These are phyloP conservation scores for Chloris gayana DNA, from an alignment of 176 grass and related monocot species.

Conservation along the genomic window DNA sequence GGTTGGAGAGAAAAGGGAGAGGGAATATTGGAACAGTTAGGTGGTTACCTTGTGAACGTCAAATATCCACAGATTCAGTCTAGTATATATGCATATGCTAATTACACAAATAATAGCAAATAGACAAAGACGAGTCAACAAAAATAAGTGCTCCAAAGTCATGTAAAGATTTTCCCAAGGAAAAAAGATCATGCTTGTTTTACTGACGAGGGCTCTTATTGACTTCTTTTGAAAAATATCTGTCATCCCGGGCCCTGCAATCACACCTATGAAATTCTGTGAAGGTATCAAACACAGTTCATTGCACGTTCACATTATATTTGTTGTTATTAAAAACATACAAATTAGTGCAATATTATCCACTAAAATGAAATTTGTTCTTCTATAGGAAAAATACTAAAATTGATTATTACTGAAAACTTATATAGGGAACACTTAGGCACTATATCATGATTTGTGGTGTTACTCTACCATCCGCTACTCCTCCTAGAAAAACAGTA, in stretches of 20 bases:
- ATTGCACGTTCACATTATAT: conserved; percentile 5
- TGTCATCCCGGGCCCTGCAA: neutral
- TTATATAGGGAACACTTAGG: no score
- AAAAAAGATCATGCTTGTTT: neutral
- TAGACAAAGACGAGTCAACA: neutral
- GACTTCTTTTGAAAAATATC: neutral
- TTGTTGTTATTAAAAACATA: neutral
- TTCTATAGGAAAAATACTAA: no score
- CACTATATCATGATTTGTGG: no score
- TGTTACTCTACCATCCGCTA: no score
- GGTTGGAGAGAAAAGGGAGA: no score
- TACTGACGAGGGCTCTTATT: neutral
- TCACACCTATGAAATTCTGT: neutral
- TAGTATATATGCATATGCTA: neutral
- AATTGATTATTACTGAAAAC: no score
- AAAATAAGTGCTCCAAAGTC: neutral
- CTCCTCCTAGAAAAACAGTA: no score
- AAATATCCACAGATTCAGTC: neutral
- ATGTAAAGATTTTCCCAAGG: neutral
- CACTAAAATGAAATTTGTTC: no score
- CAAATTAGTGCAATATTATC: no score
- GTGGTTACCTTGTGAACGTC: no score
- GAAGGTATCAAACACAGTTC: neutral
- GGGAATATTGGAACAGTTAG: no score
- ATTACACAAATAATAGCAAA: neutral